Percentiles rank a stretch among this genome's conserved stretches.
phyloP scores from a whole-genome alignment of 2,329 filamentous ascomycete species.

The Mycocentrospora acerina region DNA sequence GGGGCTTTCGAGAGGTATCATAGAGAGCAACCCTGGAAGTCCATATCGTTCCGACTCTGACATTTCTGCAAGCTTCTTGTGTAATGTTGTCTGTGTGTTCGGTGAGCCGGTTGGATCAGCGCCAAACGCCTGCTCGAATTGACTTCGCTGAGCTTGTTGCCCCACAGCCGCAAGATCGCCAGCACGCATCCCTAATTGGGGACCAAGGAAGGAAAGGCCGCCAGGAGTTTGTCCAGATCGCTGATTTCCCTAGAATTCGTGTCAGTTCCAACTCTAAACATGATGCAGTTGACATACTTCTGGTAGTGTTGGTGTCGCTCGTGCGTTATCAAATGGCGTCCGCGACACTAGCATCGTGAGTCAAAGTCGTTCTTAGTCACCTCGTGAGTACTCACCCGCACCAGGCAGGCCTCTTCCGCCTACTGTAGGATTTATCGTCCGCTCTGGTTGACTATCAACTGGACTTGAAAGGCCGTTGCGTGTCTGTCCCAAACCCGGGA shows the following conservation, averaged over 20 bases:
- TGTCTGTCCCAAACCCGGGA: slow-evolving; percentile 46
- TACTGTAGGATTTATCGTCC: slow-evolving; percentile 32
- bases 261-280: slow-evolving; percentile 7
- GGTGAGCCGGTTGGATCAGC: slow-evolving; percentile 32
- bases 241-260: slow-evolving; percentile 20
- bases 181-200: slow-evolving; percentile 27
- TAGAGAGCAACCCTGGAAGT: slow-evolving; percentile 59
- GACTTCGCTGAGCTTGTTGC: slow-evolving; percentile 31
- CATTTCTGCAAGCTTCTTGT: slow-evolving; percentile 58
- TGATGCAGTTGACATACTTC: slow-evolving; percentile 30
- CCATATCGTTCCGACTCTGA: slow-evolving; percentile 62
- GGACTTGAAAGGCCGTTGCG: slow-evolving; percentile 47
- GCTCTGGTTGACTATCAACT: slow-evolving; percentile 40
- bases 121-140: slow-evolving; percentile 37
- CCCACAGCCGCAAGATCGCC: slow-evolving; percentile 25
- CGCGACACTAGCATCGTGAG: slow-evolving; percentile 27
- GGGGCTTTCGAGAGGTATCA: slow-evolving; percentile 57
- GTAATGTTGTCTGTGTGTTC: slow-evolving; percentile 37
- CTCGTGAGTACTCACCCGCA: slow-evolving; percentile 16
- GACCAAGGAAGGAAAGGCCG: slow-evolving; percentile 33
- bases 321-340: slow-evolving; percentile 35
- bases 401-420: slow-evolving; percentile 30
- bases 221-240: slow-evolving; percentile 28
- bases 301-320: slow-evolving; percentile 30
- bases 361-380: background rate